Base-by-base conservation (phyloP, 768 basidiomycete species). In the Butyriboletus loyo region DNA sequence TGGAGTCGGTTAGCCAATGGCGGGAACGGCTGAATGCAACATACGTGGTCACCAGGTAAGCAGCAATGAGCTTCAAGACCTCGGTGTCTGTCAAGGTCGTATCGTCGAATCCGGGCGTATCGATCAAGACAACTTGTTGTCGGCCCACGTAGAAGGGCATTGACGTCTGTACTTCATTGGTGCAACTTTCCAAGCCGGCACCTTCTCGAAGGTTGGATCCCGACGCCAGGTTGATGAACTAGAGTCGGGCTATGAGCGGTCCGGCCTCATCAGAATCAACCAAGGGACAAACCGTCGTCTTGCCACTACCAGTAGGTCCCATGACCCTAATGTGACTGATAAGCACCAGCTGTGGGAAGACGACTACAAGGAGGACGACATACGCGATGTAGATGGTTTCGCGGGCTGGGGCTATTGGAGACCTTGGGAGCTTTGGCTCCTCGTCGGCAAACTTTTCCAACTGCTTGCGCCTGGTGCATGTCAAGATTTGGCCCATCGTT, bases 21-120 rank as follows among this genome's bases (percentile, higher is more conserved):
- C 9, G 25, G 6, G 10, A 5, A 25, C 14, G 41, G 40, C 10
- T 1, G 28, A 28, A 8, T 9, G 38, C 14, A 11, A n/a, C 68
- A 8, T 63, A 70, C 68, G 67, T 70, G 35, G 66, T 55, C 55
- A 66, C 64, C 3, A 69, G 53, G 59, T 70, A 70, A 17, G 41
- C 75, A 52, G 80, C 76, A 25, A 82, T 81, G 73, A 79, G 73
- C 39, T 71, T 74, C 35, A 83, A 57, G 27, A 83, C 72, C 32
- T 79, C 79, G 1, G 75, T 73, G 55, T 83, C 81, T 32, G 75
- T 78, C 54, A 72, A 62, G 27, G 47, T 59, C 4, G 81, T 78
- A 54, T 84, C 81, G 61, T 84, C 83, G 58, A 84, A 85, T 1
- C 83, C 83, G 7, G 83, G 83, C 0, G 83, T 85, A 54, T 85